Base-by-base conservation (phyloP, 495 filamentous ascomycete genomes). In the Tuber umbilicatum region DNA sequence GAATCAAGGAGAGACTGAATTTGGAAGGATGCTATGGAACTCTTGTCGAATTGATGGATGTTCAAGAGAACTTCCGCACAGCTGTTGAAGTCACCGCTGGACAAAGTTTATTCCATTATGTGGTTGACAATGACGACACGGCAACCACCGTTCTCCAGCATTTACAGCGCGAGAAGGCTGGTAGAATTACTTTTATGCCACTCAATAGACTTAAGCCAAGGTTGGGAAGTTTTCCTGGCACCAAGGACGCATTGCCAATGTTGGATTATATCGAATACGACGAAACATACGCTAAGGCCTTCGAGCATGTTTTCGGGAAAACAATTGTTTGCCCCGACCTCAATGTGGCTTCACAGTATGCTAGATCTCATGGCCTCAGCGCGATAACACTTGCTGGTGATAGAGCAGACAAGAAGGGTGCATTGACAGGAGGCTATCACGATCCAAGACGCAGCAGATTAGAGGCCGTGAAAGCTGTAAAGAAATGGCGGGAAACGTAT, bases 381-480 rank as follows among this genome's bases (percentile, higher is more conserved):
- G 94, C 93, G 37, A 96, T 98, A 74, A 99, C 95, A 0, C 92
- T 92, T 12, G 93, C 97, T 31, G 95, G 95, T 80, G 95, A 99
- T 83, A 91, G 91, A 69, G 91, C 93, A 2, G 94, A 97, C 84
- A 97, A 94, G 85, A 90, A 94, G 77, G 95, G 95, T 83, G 95
- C 94, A 2, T 88, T 98, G 85, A 97, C 92, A 39, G 95, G 95
- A 85, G 95, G 95, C 77, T 99, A 90, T 83, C 88, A 94, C 60
- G 94, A 99, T 81, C 88, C 91, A 2, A 88, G 91, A 38, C 89
- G 89, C 69, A 97, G 94, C 0, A 89, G 94, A 21, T 85, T 97
- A 19, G 91, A 96, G 74, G 93, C 92, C 43, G 91, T 97, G 23
- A 92, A 89, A 75, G 87, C 88, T n/a, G 87, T 93, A 40, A 87